Conservation (phyloP, 768 basidiomycete genomes). For the Mycena olivaceomarginata region DNA sequence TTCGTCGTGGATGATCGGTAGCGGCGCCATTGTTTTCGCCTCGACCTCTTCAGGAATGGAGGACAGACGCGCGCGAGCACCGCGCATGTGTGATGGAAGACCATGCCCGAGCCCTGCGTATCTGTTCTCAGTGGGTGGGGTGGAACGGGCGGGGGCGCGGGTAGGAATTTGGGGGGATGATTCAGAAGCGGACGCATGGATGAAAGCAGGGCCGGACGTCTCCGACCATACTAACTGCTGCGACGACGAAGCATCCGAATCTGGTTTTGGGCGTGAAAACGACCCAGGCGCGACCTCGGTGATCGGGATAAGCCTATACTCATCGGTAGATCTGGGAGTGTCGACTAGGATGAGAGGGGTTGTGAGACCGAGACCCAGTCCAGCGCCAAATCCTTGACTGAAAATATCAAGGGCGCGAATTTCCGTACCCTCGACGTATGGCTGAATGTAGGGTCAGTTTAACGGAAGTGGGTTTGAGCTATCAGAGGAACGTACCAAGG, state of each 20-base stretch:
- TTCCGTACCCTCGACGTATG: not conserved
- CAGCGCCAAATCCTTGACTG: constrained; percentile 4
- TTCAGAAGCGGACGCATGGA: not conserved
- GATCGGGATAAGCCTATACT: constrained; percentile 14
- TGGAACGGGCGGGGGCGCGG: not conserved
- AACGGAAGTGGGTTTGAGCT: too few species aligned
- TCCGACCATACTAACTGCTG: not conserved
- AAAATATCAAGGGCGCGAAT: constrained; percentile 32
- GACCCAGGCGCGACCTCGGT: constrained; percentile 27
- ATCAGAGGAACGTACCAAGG: constrained; percentile 12
- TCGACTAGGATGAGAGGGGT: not conserved
- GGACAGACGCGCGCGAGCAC: constrained; percentile 6
- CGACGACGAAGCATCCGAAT: constrained; percentile 1
- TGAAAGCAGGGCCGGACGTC: not conserved
- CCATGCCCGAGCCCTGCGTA: constrained; percentile 25
- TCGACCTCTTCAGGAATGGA: constrained; percentile 29
- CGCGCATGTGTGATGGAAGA: constrained; percentile 19
- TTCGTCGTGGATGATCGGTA: not conserved
- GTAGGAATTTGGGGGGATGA: not conserved
- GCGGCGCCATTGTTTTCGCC: not conserved
- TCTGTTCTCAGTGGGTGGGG: not conserved
- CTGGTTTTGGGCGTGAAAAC: not conserved
- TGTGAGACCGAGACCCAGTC: constrained; percentile 36
- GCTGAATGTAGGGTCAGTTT: not conserved
- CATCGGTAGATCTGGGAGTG: constrained; percentile 19